Evolutionary conservation across 495 filamentous ascomycete genomes (phyloP).

Genomic region (Penicillium maclennaniae): DNA sequence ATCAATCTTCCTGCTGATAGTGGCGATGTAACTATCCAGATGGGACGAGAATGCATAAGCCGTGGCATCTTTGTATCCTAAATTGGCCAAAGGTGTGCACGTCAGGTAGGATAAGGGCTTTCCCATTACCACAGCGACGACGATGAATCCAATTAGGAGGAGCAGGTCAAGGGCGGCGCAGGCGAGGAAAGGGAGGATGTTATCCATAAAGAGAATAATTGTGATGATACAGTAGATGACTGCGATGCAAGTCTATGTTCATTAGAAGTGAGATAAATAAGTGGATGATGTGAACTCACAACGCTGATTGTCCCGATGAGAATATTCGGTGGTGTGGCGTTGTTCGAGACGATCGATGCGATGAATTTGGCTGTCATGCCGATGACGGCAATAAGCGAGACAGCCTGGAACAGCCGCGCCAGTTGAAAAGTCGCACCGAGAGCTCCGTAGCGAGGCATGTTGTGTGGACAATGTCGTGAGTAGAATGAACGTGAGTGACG

Average conservation of each 20-base stretch:
- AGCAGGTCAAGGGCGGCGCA: conserved; percentile 61
- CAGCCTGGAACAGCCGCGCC: conserved; percentile 64
- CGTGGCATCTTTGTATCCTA: conserved; percentile 30
- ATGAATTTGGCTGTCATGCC: conserved; percentile 82
- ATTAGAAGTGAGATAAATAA: neutral
- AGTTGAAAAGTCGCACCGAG: conserved; percentile 74
- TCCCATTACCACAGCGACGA: conserved; percentile 68
- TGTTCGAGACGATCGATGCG: conserved; percentile 62
- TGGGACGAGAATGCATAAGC: conserved; percentile 44
- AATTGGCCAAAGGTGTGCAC: conserved; percentile 55
- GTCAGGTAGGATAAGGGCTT: conserved; percentile 76
- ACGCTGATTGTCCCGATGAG: conserved; percentile 75
- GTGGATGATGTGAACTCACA: conserved; percentile 51
- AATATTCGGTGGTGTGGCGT: conserved; percentile 61
- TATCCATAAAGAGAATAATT: conserved; percentile 70
- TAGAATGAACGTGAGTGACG: neutral
- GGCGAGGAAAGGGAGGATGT: conserved; percentile 68
- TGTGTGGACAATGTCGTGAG: neutral
- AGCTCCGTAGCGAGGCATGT: conserved; percentile 53
- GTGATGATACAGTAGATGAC: conserved; percentile 73
- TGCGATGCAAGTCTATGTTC: conserved; percentile 63
- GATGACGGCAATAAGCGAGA: conserved; percentile 73
- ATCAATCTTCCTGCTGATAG: conserved; percentile 43
- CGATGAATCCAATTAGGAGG: conserved; percentile 66
- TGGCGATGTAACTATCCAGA: conserved; percentile 37